Evolutionary conservation across 1,284 basidiomycete species (phyloP).

Genomic region (Athelia psychrophila): DNA sequence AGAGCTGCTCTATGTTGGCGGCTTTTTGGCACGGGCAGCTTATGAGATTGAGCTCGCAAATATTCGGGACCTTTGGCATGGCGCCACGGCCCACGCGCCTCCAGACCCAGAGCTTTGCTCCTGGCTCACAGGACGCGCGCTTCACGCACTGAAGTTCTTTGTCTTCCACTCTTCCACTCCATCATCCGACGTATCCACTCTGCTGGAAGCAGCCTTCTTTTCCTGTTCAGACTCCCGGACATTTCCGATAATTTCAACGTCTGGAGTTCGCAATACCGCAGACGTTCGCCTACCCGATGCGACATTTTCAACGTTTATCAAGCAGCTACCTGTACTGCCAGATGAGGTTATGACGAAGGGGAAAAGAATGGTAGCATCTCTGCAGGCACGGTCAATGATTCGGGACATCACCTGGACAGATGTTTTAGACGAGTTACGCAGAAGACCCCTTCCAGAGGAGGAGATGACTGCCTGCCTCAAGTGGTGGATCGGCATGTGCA

Average conservation of each 20-base stretch:
- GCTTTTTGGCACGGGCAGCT: slow-evolving; percentile 76
- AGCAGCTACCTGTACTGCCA: slow-evolving; percentile 77
- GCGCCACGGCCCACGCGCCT: slow-evolving; percentile 31
- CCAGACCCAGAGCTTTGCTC: slow-evolving; percentile 41
- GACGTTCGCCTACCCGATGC: slow-evolving; percentile 81
- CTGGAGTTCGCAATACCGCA: slow-evolving; percentile 69
- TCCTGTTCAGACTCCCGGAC: slow-evolving; percentile 44
- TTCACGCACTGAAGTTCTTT: slow-evolving; percentile 90
- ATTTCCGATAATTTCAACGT: slow-evolving; percentile 80
- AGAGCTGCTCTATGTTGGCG: slow-evolving; percentile 84
- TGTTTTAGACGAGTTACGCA: slow-evolving; percentile 78
- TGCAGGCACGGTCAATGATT: slow-evolving; percentile 73
- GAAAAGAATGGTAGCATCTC: slow-evolving; percentile 57
- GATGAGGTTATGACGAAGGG: slow-evolving; percentile 66
- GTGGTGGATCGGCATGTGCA: slow-evolving; percentile 83
- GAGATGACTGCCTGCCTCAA: slow-evolving; percentile 84
- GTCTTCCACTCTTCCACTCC: slow-evolving; percentile 88
- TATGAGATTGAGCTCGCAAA: slow-evolving; percentile 84
- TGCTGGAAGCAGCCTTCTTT: slow-evolving; percentile 85
- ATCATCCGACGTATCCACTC: slow-evolving; percentile 77
- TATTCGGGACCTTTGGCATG: slow-evolving; percentile 56
- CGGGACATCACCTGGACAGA: slow-evolving; percentile 84
- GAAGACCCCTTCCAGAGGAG: slow-evolving; percentile 67
- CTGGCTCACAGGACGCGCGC: slow-evolving; percentile 60
- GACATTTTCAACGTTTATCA: slow-evolving; percentile 76